Evolutionary conservation across 1,284 basidiomycete species (phyloP).

Genomic region (Cutaneotrichosporon sp.): DNA sequence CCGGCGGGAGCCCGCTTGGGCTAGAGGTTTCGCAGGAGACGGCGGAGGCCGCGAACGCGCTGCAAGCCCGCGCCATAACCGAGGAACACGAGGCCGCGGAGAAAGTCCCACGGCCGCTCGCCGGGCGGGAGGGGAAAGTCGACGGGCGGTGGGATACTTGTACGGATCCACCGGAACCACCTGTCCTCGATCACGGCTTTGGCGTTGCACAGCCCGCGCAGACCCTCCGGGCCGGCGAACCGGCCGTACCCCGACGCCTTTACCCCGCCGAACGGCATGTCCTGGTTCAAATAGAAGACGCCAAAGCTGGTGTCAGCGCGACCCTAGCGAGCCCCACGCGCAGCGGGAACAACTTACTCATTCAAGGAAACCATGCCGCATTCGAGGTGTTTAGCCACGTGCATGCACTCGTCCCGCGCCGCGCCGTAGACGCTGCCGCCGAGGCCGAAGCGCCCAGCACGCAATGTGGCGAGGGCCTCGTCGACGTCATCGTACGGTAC

Average conservation of each 20-base stretch:
- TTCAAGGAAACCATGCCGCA: conserved; percentile 98
- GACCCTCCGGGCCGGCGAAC: conserved; percentile 87
- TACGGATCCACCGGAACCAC: conserved; percentile 74
- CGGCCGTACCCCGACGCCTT: conserved; percentile 86
- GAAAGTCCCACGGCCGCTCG: conserved; percentile 61
- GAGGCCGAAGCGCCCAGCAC: conserved; percentile 80
- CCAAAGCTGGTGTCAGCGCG: conserved; percentile 56
- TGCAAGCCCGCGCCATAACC: conserved; percentile 58
- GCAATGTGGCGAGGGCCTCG: conserved; percentile 78
- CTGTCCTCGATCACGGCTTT: conserved; percentile 83
- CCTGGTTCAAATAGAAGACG: conserved; percentile 84
- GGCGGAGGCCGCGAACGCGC: not conserved
- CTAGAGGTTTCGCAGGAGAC: too few relatives aligned
- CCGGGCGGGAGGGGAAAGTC: conserved; percentile 20
- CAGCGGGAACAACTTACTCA: too few relatives aligned
- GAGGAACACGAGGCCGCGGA: conserved; percentile 65
- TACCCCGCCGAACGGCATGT: conserved; percentile 85
- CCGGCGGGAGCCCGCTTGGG: too few relatives aligned
- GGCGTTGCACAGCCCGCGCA: conserved; percentile 74
- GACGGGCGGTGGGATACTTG: conserved; percentile 62
- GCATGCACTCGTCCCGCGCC: conserved; percentile 64
- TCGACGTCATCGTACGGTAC: conserved; percentile 74
- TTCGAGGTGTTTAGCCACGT: conserved; percentile 70
- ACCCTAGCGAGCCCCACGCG: conserved; percentile 28
- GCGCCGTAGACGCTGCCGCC: conserved; percentile 93